Evolutionary conservation across 2,329 filamentous ascomycete genomes (phyloP), one percentile per base, ranked within the genome.

Genomic region (Aspergillus sp.): DNA sequence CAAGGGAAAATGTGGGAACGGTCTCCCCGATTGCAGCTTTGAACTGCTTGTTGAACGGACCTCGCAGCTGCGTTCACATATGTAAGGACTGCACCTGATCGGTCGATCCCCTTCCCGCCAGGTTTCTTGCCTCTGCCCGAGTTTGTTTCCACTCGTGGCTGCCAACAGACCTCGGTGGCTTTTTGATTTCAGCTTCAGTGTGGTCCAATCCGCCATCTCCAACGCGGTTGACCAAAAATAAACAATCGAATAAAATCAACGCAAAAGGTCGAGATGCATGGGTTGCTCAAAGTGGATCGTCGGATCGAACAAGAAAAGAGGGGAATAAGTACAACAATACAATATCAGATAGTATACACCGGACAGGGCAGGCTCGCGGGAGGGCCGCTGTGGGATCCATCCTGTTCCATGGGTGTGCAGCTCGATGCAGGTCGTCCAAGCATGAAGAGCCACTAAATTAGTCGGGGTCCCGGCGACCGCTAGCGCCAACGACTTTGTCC

Each of bases 151-250:
- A 52, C 48, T 33, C n/a, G 50, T 40, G 50, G 51, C 54, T 51
- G 47, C 50, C 58, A 57, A 52, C 58, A 58, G 55, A 49, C 58
- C 47, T 44, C 51, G 52, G 41, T 55, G 27, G 27, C 27, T 11
- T 24, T 24, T 24, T 58, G 22, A 19, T 42, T 53, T 57, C 39
- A 15, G 34, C 13, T 20, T 33, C 15, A 27, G 27, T 27, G 44
- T 46, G 44, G 44, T 13, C 3, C 24, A 4, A 15, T 15, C 44
- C 22, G 9, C 20, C 22, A 15, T 24, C 15, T 24, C n/a, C 17
- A 46, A 15, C 24, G 6, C n/a, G 44, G 5, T 15, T 30, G 5
- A 19, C 7, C 7, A n/a, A 37, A 34, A 37, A 37, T 15, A 37
- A 15, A 37, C 2, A 37, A n/a, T 15, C 15, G 15, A 37, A n/a